Base-by-base conservation (phyloP, 768 basidiomycete species). In the Candolleomyces aberdarensis region DNA sequence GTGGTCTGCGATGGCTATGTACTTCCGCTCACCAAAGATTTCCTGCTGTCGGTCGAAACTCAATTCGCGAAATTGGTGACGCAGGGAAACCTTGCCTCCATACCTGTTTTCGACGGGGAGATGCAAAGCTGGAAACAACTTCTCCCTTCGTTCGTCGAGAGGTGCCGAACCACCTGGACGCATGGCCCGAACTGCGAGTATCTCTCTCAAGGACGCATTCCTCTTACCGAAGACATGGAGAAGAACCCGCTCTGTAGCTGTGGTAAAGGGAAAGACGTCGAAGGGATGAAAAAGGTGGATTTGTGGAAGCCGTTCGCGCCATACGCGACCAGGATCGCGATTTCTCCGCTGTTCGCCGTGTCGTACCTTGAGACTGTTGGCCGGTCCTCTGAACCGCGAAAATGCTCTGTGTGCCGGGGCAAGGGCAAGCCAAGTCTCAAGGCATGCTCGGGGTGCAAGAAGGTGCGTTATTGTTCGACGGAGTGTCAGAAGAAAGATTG, bases 341-440 rank as follows among this genome's bases (percentile, higher is more conserved):
- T 88, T 43, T 74, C 78, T 1, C 86, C 83, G 0, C 69, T 87
- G 11, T 86, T 86, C 56, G 75, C 80, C 0, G 76, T 81, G 15
- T 74, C 83, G 6, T 84, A 80, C 65, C 57, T 84, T 63, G 81
- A 85, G 62, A 60, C 58, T 8, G 54, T 61, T 17, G 60, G 44
- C 31, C 36, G 54, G 5, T 14, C 53, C 6, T 39, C 36, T n/a
- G 32, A 54, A 22, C 19, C 15, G 2, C 43, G 36, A 6, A 56
- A 61, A 36, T 61, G 60, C 32, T 10, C 41, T 3, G 46, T 40
- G 3, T 61, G 60, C 36, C 31, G 54, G 7, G 39, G 47, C 5
- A 46, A 56, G 44, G 60, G 60, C 1, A 56, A 56, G 32, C 36
- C 36, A 36, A 32, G 20, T 46, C 31, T 61, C 9, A 61, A 61